Evolutionary conservation across 2,329 filamentous ascomycete genomes (phyloP), one percentile per base, ranked within the genome.

Genomic region (Didymella pomorum): DNA sequence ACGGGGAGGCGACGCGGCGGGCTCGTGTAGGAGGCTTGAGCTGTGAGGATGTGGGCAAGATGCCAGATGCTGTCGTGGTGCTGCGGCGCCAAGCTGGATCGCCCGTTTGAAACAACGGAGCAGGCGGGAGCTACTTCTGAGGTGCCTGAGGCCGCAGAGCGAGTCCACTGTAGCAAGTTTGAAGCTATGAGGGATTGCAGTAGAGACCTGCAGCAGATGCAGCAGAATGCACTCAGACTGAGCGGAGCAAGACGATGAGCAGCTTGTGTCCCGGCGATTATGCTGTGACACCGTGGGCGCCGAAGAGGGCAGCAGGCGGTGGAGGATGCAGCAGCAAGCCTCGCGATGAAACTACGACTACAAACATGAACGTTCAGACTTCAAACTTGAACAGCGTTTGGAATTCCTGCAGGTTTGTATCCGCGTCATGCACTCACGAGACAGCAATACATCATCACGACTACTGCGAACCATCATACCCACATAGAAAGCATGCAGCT

Each of bases 71-170:
- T 49, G 60, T 65, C 57, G 56, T 65, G 54, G 56, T 47, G 63
- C 60, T 37, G 63, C 60, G 57, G 64, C 56, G 65, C 64, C 65
- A 65, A 68, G 64, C 35, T 31, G 56, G 64, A 68, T 68, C 62
- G 64, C 49, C 54, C 59, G 49, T 52, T 56, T 66, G 65, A 68
- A 66, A 68, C 64, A 58, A 60, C 52, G 45, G 50, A 56, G 50
- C 61, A 51, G 54, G 63, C 65, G 65, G 64, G 60, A 63, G 62
- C 65, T 68, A 9, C 26, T 28, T 28, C 26, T 28, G 26, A 28
- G 8, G 26, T 45, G 28, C 25, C 25, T 42, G 25, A 37, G 43
- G 43, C 31, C 14, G 31, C 37, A 41, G 20, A 4, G 16, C 16
- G 9, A 16, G 29, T 31, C 16, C 29, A 31, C n/a, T n/a, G 26